phyloP scores from a whole-genome alignment of 495 filamentous ascomycete species.

The Aspergillus carlsbadensis region DNA sequence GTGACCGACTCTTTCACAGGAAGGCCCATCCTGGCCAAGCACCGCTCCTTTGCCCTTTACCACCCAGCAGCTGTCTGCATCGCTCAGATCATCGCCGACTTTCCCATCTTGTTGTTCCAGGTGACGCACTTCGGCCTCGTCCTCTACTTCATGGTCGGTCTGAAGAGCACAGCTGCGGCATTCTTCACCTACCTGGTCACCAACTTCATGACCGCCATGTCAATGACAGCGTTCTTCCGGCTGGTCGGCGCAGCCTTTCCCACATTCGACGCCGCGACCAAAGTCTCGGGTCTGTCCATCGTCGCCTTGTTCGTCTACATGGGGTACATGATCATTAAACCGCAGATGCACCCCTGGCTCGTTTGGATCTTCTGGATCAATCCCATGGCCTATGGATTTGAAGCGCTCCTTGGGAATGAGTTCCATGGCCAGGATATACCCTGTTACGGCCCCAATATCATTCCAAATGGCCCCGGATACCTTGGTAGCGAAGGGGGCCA shows the following conservation, averaged over 20 bases:
- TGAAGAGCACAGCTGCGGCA: constrained; percentile 44
- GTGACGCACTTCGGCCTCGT: constrained; percentile 65
- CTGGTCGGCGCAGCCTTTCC: constrained; percentile 48
- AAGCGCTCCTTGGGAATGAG: constrained; percentile 66
- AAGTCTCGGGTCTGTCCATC: constrained; percentile 50
- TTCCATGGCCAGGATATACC: constrained; percentile 53
- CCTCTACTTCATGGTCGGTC: constrained; percentile 70
- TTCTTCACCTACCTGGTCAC: constrained; percentile 49
- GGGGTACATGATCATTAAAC: constrained; percentile 61
- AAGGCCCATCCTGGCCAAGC: constrained; percentile 68
- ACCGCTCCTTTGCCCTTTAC: constrained; percentile 54
- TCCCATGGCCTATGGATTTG: constrained; percentile 71
- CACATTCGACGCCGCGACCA: constrained; percentile 54
- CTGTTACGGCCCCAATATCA: constrained; percentile 47
- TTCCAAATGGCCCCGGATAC: constrained; percentile 41
- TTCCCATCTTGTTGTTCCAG: constrained; percentile 66
- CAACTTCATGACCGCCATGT: constrained; percentile 23
- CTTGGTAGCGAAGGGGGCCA: constrained; percentile 22
- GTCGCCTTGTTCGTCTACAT: constrained; percentile 56
- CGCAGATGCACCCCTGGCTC: constrained; percentile 73
- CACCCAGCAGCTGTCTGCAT: constrained; percentile 71
- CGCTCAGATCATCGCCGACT: constrained; percentile 67
- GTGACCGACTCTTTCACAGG: constrained; percentile 67
- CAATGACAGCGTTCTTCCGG: constrained; percentile 54
- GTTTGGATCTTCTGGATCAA: constrained; percentile 73